Evolutionary conservation across 768 basidiomycete genomes (phyloP).

Genomic region (Tulasnella sp.): DNA sequence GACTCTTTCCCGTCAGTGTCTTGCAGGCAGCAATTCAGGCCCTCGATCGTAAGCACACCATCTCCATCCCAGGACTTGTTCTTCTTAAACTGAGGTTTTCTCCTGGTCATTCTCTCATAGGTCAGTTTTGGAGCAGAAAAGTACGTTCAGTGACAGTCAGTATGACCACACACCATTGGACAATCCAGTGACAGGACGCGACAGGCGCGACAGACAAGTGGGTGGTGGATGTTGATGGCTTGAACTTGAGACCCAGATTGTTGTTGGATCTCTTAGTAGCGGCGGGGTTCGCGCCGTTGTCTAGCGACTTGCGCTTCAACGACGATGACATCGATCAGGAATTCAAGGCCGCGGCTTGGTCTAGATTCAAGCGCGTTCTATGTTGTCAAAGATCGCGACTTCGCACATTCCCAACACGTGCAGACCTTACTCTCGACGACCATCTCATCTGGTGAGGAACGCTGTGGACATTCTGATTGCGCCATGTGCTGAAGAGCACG

Average conservation of each 20-base stretch:
- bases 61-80: conserved; percentile 74
- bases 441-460: too few species aligned
- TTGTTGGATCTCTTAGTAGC: not conserved
- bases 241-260: not conserved
- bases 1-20: conserved; percentile 51
- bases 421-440: too few species aligned
- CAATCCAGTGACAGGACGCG: conserved; percentile 49
- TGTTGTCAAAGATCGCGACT: too few species aligned
- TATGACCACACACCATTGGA: conserved; percentile 48
- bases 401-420: too few species aligned
- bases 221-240: not conserved
- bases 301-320: conserved; percentile 9
- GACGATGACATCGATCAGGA: not conserved
- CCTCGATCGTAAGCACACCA: conserved; percentile 19
- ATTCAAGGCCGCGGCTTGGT: not conserved
- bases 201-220: not conserved
- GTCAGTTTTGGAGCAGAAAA: not conserved
- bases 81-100: conserved; percentile 62
- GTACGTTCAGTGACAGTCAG: not conserved
- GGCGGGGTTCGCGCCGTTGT: not conserved
- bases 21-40: conserved; percentile 51
- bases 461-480: too few species aligned
- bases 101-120: conserved; percentile 33
- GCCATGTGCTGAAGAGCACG: too few species aligned
- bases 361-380: not conserved